Conservation (phyloP, 2,329 filamentous ascomycete genomes). For the Hymenoscyphus scutula region DNA sequence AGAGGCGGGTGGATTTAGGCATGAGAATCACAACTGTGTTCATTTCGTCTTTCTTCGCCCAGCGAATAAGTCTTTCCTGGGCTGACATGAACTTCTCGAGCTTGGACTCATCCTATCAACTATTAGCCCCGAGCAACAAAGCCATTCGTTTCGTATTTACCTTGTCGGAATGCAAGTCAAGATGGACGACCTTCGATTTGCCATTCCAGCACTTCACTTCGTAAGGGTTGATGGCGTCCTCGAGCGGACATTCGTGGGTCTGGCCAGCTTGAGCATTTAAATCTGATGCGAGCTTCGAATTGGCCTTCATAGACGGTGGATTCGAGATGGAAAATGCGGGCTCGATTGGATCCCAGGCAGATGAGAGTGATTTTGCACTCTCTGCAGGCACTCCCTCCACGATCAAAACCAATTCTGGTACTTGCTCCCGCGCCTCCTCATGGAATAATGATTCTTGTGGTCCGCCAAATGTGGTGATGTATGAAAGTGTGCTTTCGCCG, state of each 20-base stretch:
- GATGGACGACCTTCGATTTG: slow-evolving; percentile 30
- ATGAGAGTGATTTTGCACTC: slow-evolving; percentile 43
- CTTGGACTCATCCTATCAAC: slow-evolving; percentile 15
- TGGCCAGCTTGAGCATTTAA: slow-evolving; percentile 30
- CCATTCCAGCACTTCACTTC: slow-evolving; percentile 37
- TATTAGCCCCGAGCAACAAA: slow-evolving; percentile 12
- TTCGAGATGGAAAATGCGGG: slow-evolving; percentile 51
- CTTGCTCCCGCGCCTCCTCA: slow-evolving; percentile 27
- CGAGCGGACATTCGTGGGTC: slow-evolving; percentile 25
- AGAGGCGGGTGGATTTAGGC: slow-evolving; percentile 27
- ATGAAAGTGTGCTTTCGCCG: slow-evolving; percentile 44
- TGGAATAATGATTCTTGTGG: slow-evolving; percentile 51
- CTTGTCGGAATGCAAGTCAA: slow-evolving; percentile 29
- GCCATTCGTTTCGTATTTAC: slow-evolving; percentile 18
- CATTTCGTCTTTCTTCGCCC: slow-evolving; percentile 31
- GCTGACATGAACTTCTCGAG: slow-evolving; percentile 26
- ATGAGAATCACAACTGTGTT: slow-evolving; percentile 33
- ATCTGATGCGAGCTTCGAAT: slow-evolving; percentile 35
- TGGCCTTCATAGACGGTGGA: slow-evolving; percentile 39
- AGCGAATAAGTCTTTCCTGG: slow-evolving; percentile 27
- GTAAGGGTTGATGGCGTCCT: slow-evolving; percentile 34
- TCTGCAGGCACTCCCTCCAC: slow-evolving; percentile 54
- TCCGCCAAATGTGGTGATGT: slow-evolving; percentile 61
- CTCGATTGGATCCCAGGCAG: slow-evolving; percentile 40
- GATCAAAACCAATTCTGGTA: slow-evolving; percentile 55